A percentile compares a stretch with the other conserved stretches of the same genome.
Conservation (phyloP, 1,139 yeast species). For the Magnusiomyces tetraspermus region DNA sequence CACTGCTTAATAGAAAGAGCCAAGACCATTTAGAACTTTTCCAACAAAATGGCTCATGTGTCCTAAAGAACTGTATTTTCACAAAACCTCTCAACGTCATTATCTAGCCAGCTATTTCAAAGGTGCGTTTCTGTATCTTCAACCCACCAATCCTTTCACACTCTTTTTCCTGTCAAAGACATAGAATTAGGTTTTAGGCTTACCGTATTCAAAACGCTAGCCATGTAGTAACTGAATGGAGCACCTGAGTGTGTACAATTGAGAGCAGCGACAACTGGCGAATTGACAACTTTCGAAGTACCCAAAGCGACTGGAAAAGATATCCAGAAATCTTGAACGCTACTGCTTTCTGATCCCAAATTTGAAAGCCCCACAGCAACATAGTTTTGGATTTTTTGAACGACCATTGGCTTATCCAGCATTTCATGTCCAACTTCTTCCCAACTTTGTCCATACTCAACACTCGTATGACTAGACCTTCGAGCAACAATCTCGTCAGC, state of each 20-base stretch:
- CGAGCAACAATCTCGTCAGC: neutral
- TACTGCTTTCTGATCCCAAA: neutral
- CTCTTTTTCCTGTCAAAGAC: neutral
- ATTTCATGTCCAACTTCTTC: neutral
- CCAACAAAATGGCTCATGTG: too few species aligned
- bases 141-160: too few species aligned
- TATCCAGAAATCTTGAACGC: neutral
- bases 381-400: neutral
- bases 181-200: neutral
- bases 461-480: too few species aligned
- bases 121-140: too few species aligned
- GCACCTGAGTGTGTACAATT: neutral
- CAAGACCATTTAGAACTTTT: too few species aligned
- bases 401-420: too few species aligned
- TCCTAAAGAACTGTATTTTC: too few species aligned
- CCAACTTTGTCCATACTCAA: neutral
- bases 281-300: neutral
- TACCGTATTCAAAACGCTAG: neutral
- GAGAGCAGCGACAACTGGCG: neutral
- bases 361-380: neutral
- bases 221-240: neutral
- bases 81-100: too few species aligned
- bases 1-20: too few species aligned
- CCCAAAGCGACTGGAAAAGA: neutral
- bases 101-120: too few species aligned